Evolutionary conservation across 2,329 filamentous ascomycete species (phyloP).

Genomic region (Stemphylium vesicarium): DNA sequence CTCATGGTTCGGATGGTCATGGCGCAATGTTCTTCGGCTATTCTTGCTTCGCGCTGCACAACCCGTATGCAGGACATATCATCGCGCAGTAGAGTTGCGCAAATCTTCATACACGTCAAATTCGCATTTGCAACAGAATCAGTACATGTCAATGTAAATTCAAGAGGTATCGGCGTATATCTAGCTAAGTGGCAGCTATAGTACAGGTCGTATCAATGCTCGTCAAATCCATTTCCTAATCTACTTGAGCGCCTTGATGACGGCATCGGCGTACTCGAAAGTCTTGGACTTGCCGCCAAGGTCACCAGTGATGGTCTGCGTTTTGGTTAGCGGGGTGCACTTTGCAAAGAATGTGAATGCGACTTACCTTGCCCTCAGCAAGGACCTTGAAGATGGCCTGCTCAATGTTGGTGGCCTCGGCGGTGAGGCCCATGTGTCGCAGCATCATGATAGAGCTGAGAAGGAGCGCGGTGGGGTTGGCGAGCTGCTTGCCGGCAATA

Average conservation of each 20-base stretch:
- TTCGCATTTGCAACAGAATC: background rate
- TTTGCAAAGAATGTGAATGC: background rate
- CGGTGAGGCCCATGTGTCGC: conserved; percentile 91
- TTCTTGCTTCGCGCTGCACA: conserved; percentile 11
- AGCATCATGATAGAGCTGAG: conserved; percentile 99
- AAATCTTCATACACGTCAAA: too few relatives aligned
- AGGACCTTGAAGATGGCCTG: conserved; percentile 94
- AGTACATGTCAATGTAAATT: conserved; percentile 5
- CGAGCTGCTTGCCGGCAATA: conserved; percentile 93
- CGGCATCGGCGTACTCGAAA: conserved; percentile 88
- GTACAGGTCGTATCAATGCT: conserved; percentile 42
- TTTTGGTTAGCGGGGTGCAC: conserved; percentile 18
- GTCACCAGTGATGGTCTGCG: conserved; percentile 83
- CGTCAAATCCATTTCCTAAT: conserved; percentile 35
- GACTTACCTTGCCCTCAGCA: conserved; percentile 84
- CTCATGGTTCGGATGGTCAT: background rate
- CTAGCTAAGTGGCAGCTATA: conserved; percentile 40
- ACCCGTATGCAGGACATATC: background rate
- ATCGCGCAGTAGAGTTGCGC: background rate
- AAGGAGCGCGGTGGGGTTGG: conserved; percentile 95
- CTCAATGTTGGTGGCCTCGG: conserved; percentile 88
- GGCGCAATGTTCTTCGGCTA: conserved; percentile 10
- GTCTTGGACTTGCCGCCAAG: conserved; percentile 97
- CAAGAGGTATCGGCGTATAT: conserved; percentile 28
- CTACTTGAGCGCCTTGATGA: conserved; percentile 70